phyloP scores from a whole-genome alignment of 768 basidiomycete genomes.

The Lentinula guzmanii region DNA sequence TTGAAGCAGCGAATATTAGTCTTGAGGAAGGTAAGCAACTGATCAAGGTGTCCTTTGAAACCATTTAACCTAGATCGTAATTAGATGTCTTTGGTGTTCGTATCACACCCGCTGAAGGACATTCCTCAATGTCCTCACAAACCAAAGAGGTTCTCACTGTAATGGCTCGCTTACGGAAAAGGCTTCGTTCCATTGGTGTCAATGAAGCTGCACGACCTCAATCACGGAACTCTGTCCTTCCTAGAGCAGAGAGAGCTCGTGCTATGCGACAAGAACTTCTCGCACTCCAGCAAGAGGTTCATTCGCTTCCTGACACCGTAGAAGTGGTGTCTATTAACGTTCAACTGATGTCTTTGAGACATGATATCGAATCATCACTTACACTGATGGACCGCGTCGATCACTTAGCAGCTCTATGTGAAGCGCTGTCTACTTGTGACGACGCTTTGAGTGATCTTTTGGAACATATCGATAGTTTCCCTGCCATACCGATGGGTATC shows the following conservation, averaged over 20 bases:
- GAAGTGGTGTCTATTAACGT: conserved; percentile 37
- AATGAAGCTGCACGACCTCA: conserved; percentile 44
- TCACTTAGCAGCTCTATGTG: conserved; percentile 48
- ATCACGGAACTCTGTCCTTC: conserved; percentile 37
- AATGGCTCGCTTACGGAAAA: conserved; percentile 51
- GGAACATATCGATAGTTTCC: conserved; percentile 83
- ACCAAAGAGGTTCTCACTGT: conserved; percentile 39
- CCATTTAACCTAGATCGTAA: background rate
- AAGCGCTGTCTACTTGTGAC: conserved; percentile 54
- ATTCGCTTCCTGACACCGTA: conserved; percentile 37
- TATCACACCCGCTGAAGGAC: conserved; percentile 23
- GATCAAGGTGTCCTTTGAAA: too few relatives aligned
- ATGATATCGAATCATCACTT: conserved; percentile 48
- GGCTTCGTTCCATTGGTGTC: conserved; percentile 56
- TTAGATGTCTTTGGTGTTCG: conserved; percentile 56
- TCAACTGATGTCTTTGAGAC: conserved; percentile 57
- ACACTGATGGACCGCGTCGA: conserved; percentile 46
- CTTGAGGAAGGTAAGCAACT: conserved; percentile 8
- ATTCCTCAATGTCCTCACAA: conserved; percentile 29
- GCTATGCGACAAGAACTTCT: conserved; percentile 43
- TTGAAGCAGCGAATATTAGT: conserved; percentile 13
- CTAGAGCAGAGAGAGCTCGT: conserved; percentile 40
- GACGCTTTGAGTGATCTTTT: conserved; percentile 76
- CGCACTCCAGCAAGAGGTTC: conserved; percentile 37
- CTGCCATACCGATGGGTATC: conserved; percentile 46